These are phyloP conservation scores for Odontarrhena argentea DNA, from an alignment of 345 rosid species.

Conservation along the genomic window DNA sequence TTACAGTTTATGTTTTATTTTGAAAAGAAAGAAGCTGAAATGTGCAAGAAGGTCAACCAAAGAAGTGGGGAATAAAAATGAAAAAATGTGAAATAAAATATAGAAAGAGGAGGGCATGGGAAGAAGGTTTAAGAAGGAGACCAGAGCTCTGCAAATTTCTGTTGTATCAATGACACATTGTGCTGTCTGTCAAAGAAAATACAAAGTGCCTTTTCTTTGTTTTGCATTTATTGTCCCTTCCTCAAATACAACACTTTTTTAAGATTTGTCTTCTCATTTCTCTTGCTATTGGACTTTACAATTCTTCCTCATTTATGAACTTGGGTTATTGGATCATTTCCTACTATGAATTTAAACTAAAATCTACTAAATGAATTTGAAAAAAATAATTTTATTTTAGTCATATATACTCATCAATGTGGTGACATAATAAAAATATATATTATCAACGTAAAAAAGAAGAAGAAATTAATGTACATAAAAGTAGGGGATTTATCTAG, in stretches of 20 bases:
- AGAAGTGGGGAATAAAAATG: conserved; percentile 6
- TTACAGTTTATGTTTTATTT: neutral
- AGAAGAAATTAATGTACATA: too few species aligned
- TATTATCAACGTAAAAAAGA: too few species aligned
- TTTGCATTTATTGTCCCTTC: conserved; percentile 27
- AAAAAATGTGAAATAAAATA: neutral
- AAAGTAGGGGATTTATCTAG: too few species aligned
- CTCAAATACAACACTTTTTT: neutral
- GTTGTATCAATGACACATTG: conserved; percentile 40
- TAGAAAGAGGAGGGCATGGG: conserved; percentile 5
- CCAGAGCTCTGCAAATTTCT: conserved; percentile 37
- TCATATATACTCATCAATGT: too few species aligned
- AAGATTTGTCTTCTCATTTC: too few species aligned
- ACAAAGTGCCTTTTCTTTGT: conserved; percentile 22
- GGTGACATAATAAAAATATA: too few species aligned
- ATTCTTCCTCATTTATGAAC: too few species aligned
- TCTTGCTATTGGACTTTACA: too few species aligned
- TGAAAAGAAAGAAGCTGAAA: neutral
- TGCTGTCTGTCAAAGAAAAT: conserved; percentile 28
- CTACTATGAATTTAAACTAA: too few species aligned
- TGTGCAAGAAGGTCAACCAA: conserved; percentile 28
- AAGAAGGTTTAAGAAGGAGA: conserved; percentile 12
- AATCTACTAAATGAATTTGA: too few species aligned
- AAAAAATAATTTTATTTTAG: too few species aligned
- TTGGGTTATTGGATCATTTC: too few species aligned